Base-by-base conservation (phyloP, 495 filamentous ascomycete species). In the Acidiella bohemica region DNA sequence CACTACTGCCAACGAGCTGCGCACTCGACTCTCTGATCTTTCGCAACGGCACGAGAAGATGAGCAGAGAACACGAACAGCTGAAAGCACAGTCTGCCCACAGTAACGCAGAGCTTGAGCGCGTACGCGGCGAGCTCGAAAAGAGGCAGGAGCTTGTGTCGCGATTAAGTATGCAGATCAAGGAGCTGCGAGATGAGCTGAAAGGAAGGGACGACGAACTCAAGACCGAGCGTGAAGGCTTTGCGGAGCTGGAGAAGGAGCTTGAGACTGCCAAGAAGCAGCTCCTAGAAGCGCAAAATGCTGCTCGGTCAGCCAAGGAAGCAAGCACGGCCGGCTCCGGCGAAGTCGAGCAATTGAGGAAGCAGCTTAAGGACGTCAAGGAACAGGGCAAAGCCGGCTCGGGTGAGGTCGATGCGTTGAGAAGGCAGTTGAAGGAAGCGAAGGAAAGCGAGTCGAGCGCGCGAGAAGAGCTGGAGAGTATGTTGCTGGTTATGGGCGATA, bases 401-500 rank as follows among this genome's bases (percentile, higher is more conserved):
- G 55, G 54, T 38, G 55, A 53, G 47, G 38, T 51, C 30, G 39
- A 36, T 10, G 50, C 53, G 41, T 39, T 50, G 16, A 49, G 58
- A 24, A 27, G 36, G 22, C 29, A 41, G 20, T 28, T 50, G 4
- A 44, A 51, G 37, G 55, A 53, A 26, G 55, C 53, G 46, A 49
- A 53, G 41, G 53, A 55, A 30, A 49, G 45, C 28, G 54, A 50
- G 44, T 44, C 50, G 35, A 39, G 42, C 17, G 58, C 50, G 11
- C 53, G 59, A 49, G 56, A 55, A 22, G 59, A 64, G 42, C 31
- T 62, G 33, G 61, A 64, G 46, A 57, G 60, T 35, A 49, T 64
- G 47, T 56, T 64, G 42, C 50, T 64, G 6, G 47, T 61, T 7
- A 51, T 62, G 36, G 53, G 47, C 3, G 61, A 64, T 39, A 43